Conservation (phyloP, 345 rosid genomes). For the Dimocarpus longan region DNA sequence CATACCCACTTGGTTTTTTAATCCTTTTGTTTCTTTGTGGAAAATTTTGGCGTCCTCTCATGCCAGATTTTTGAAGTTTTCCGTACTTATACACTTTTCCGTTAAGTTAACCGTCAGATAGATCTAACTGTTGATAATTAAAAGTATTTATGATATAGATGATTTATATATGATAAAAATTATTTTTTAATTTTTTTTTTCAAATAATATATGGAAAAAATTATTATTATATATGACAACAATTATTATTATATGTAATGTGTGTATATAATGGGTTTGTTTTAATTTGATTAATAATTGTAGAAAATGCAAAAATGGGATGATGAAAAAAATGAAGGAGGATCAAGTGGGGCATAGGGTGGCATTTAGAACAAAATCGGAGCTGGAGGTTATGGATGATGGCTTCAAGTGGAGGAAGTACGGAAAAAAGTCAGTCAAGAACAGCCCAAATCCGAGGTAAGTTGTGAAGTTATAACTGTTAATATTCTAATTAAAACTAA, state of each 20-base stretch:
- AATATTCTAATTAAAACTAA: background rate
- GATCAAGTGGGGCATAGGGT: conserved; percentile 46
- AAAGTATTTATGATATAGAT: no score
- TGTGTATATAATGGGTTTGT: background rate
- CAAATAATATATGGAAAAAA: background rate
- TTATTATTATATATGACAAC: background rate
- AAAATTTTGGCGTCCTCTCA: background rate
- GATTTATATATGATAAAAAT: background rate
- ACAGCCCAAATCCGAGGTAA: conserved; percentile 88
- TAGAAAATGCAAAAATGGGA: conserved; percentile 34
- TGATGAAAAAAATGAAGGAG: conserved; percentile 38
- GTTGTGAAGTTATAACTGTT: background rate
- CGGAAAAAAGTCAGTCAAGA: conserved; percentile 88
- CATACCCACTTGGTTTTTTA: background rate
- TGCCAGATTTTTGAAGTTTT: background rate
- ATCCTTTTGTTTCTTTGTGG: background rate
- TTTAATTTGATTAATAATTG: background rate
- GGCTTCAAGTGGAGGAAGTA: conserved; percentile 95
- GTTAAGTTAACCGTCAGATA: background rate
- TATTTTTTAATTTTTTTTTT: no score
- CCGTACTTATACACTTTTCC: no score
- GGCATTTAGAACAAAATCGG: conserved; percentile 84
- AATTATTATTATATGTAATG: background rate
- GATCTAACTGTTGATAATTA: background rate
- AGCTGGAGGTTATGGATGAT: conserved; percentile 85